Evolutionary conservation across 1,139 yeast genomes (phyloP), one percentile per base, ranked within the genome.

Genomic region (Pichia sp.): DNA sequence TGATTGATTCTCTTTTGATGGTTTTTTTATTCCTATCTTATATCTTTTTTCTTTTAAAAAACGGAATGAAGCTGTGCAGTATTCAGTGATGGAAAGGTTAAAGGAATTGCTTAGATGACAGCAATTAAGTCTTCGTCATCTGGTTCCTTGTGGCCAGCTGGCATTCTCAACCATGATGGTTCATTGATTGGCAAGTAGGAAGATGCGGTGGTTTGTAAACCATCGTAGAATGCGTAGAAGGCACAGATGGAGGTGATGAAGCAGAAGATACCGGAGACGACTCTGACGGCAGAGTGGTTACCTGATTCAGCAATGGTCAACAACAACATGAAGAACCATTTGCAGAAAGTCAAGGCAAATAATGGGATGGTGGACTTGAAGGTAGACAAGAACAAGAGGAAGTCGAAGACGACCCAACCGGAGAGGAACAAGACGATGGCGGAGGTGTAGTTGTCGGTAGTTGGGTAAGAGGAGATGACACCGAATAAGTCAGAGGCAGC

Each of bases 331-430:
- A 75, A 75, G 53, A 75, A 53, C 59, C 68, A 68, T 55, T 76
- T 72, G 50, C 63, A 62, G 51, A 69, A 60, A 55, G 76, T 74
- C 53, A 75, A 67, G 6, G 63, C 61, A 54, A 71, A 66, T 54
- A 77, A 69, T 27, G 74, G 73, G 41, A 70, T 64, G 1, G 81
- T 77, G 3, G 80, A 71, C 58, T 76, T 77, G 56, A 72, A 62
- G 5, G 78, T 74, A 43, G 71, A 65, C 42, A 72, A 58, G 49
- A 72, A 62, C 55, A 75, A 61, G 66, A 75, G 63, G 55, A 73
- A 69, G n/a, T 77, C 71, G 56, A 76, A 76, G 1, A 77, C 64
- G 1, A 73, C 74, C 81, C 80, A 77, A 0, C 75, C 76, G n/a
- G 76, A 49, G 41, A 75, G 64, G 64, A 66, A 75, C 51, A 77